Evolutionary conservation across 78 protist genomes (phyloP), one percentile per base, ranked within the genome.

Genomic region (Reticulomyxa filosa): DNA sequence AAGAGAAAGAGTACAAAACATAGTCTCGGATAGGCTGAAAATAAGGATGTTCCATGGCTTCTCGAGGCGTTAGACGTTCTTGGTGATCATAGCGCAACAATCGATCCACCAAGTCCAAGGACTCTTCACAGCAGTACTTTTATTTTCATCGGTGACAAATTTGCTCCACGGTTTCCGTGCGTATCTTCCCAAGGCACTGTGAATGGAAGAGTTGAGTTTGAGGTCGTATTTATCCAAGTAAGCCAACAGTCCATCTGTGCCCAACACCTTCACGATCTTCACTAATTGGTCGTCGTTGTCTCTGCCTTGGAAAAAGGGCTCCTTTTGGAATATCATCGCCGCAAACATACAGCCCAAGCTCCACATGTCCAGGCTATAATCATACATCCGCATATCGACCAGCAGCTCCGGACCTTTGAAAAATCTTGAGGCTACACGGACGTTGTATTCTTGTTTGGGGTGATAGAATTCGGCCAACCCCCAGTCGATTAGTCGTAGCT

Each of bases 401-500:
- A 94, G 76, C 4, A 97, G 83, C 63, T 94, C 99, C 32, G 98
- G 98, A 0, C 90, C 86, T 69, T 96, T 96, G 77, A 82, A 96
- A 80, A 86, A 93, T 4, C 99, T 69, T 2, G 96, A 87, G n/a
- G 99, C 99, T 30, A 96, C 99, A 27, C 99, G 83, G n/a, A 96
- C 98, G 72, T 96, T 96, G 80, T 91, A 96, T 51, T 83, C 93
- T 17, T 46, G 62, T 38, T 76, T 83, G 2, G 86, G 95, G 61
- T 84, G 96, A 72, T 93, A 96, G 74, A 87, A 96, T 66, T 96
- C 99, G 4, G 98, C 99, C 30, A 96, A 72, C 3, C 99, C 99
- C 96, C 98, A 96, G 65, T 96, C 99, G 59, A 92, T 92, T 25
- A 93, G 80, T 37, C 94, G 67, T 33, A 93, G 74, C 77, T 80